Base-by-base conservation (phyloP, 106 monocot genomes). In the Allium fistulosum region DNA sequence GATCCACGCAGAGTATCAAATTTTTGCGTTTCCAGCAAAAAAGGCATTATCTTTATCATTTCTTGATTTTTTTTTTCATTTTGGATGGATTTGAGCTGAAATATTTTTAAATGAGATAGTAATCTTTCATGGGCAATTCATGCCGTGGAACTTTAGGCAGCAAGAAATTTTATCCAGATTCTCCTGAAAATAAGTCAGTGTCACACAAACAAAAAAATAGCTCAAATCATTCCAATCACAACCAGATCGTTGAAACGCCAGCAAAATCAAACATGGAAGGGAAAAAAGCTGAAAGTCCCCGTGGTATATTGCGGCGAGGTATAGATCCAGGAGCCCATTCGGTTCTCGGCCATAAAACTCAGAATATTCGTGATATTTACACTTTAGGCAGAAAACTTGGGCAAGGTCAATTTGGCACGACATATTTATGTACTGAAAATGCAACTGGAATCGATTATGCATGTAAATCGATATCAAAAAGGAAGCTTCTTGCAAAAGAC, bases 91-190 rank as follows among this genome's bases (percentile, higher is more conserved):
- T 37, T 37, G 37, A 37, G 37, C 37, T 37, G 37, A 37, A 1
- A 37, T 15, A 55, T 12, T 55, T 55, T 55, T 55, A 11, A 15
- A 55, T 55, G 53, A 11, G 53, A 55, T 55, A 55, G 15, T 55
- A 37, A 37, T 15, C 1, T 71, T 85, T 78, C 63, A 90, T 90
- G 89, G 89, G 89, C 78, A 90, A 90, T 53, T 67, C 89, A 18
- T 90, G 89, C 82, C 72, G 85, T 15, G 89, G 85, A 45, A 72
- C 80, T 55, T 15, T 55, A 15, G 13, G 15, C 11, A 55, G 53
- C 11, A 55, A 55, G 53, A 11, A 55, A 12, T 55, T 15, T 12
- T 6, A 55, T 12, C 15, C 11, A 1, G 3, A 9, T 15, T 17
- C 48, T 48, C 49, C 67, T 6, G n/a, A 7, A 46, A 49, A 65